A percentile compares a stretch with the other conserved stretches of the same genome.
Conservation (phyloP, 208 protist species). For the Herpetomonas samuelpessoai region DNA sequence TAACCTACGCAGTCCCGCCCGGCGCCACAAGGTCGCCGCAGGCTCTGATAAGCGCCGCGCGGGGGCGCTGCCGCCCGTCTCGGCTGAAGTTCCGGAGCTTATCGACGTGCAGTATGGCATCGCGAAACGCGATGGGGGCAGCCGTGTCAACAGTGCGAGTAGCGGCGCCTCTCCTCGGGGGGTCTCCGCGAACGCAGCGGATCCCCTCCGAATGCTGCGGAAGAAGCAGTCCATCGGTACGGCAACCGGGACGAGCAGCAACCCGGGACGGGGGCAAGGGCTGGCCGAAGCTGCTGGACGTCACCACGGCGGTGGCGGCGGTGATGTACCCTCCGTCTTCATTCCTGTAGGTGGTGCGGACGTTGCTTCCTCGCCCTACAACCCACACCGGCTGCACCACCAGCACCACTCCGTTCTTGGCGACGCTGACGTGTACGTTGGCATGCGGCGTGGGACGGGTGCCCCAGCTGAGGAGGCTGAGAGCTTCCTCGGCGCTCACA, state of each 20-base stretch:
- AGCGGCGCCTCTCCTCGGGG: background rate
- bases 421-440: slow-evolving; percentile 24
- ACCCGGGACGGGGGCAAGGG: background rate
- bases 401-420: slow-evolving; percentile 11
- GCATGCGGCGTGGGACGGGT: slow-evolving; percentile 27
- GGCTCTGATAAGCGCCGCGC: background rate
- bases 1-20: background rate
- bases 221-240: background rate
- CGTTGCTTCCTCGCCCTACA: background rate
- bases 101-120: slow-evolving; percentile 1
- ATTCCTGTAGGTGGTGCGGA: background rate
- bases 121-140: background rate
- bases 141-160: too few relatives aligned
- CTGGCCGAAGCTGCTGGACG: too few relatives aligned
- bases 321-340: background rate
- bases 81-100: background rate
- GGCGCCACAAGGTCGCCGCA: background rate
- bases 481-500: background rate
- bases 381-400: background rate
- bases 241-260: background rate
- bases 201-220: slow-evolving; percentile 12
- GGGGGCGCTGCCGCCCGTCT: slow-evolving; percentile 3
- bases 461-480: slow-evolving; percentile 19
- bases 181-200: background rate
- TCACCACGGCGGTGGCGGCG: background rate